Evolutionary conservation across 1,139 yeast genomes (phyloP), one percentile per base, ranked within the genome.

Genomic region (Geotrichum carabidarum): DNA sequence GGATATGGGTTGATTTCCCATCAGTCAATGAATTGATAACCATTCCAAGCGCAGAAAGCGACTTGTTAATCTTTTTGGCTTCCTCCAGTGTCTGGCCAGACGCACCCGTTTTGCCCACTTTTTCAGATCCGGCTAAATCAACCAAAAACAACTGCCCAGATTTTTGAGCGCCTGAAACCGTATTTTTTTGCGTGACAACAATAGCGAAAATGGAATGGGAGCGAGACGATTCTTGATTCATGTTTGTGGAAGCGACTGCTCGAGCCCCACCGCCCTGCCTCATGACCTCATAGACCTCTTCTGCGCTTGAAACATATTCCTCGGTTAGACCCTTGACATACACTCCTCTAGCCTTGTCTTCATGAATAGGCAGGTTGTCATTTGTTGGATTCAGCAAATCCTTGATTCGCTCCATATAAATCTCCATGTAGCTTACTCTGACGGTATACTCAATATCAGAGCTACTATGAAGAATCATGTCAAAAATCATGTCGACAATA

Each of bases 51-150:
- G 91, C 78, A 3, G 90, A 81, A 48, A 90, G 75, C 0, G 95
- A 86, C 50, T 83, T 79, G 69, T 89, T 90, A 63, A 89, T 86
- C 61, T 85, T 87, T 64, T 86, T 86, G 0, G 95, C 91, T 63
- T 90, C 96, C 65, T 89, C 91, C 14, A 87, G 72, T 0, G 85
- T 78, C 59, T 82, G 83, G 1, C 93, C 94, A 2, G 80, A 71
- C 0, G 90, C 94, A 2, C 94, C 93, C 0, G 95, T 83, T 62
- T 84, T 86, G 55, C 83, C 83, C 14, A 87, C 83, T 67, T 86
- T 87, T 69, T 90, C 96, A 42, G 93, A 83, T 2, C 96, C 96
- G 0, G 96, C 96, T 59, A 90, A 75, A 71, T 90, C 97, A 12
- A 89, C 94, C 51, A 90, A 71, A 63, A 84, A 86, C 54, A 90